Evolutionary conservation across 352 stramenopile genomes (phyloP).

Genomic region (Blastocystis sp.): DNA sequence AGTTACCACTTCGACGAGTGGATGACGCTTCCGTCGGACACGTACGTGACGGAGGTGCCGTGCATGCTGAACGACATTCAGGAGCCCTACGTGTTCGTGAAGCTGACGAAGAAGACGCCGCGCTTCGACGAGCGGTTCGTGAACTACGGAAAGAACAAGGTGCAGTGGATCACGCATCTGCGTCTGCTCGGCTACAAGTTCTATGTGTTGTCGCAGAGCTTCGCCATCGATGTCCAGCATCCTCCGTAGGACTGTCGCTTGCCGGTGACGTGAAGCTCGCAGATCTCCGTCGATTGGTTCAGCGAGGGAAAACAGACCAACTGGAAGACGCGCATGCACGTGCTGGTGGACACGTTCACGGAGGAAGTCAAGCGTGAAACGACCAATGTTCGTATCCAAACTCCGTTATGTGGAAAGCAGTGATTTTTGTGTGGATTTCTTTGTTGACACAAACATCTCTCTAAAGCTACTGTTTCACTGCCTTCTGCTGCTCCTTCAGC

Average conservation of each 20-base stretch:
- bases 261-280: no score
- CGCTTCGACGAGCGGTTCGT: slow-evolving; percentile 58
- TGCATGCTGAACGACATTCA: slow-evolving; percentile 41
- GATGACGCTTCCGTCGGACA: neutral
- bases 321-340: slow-evolving; percentile 24
- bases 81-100: slow-evolving; percentile 56
- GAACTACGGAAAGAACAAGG: slow-evolving; percentile 60
- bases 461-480: no score
- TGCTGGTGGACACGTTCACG: neutral
- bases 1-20: slow-evolving; percentile 2
- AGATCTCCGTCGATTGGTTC: slow-evolving; percentile 36
- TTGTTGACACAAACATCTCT: neutral
- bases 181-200: slow-evolving; percentile 56
- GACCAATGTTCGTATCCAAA: neutral
- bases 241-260: no score
- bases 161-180: slow-evolving; percentile 57
- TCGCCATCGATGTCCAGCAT: slow-evolving; percentile 58
- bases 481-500: neutral
- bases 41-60: neutral
- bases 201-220: slow-evolving; percentile 54
- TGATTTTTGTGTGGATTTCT: neutral
- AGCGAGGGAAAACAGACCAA: neutral
- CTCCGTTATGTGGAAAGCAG: neutral
- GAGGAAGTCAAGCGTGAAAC: neutral
- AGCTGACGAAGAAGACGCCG: slow-evolving; percentile 10